phyloP scores from a whole-genome alignment of 495 filamentous ascomycete genomes.

The Aspergillus sparsus region DNA sequence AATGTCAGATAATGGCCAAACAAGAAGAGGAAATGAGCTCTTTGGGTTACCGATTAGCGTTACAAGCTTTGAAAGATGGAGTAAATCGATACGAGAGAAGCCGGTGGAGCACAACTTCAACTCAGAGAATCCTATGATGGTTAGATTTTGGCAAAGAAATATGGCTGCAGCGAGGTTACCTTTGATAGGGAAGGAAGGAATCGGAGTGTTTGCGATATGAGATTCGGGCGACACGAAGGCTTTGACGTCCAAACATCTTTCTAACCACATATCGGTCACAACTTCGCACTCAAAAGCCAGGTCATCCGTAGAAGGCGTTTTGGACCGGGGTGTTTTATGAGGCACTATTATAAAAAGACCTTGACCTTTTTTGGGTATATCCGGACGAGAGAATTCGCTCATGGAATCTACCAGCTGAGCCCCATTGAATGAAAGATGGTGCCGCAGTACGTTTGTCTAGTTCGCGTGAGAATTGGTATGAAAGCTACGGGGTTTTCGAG shows the following conservation, averaged over 20 bases:
- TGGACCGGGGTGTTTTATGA: slow-evolving; percentile 43
- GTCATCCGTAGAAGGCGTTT: slow-evolving; percentile 44
- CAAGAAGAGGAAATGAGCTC: background rate
- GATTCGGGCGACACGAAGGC: slow-evolving; percentile 66
- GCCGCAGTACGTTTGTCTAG: slow-evolving; percentile 47
- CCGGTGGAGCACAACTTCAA: slow-evolving; percentile 77
- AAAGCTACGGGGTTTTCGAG: background rate
- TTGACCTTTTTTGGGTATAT: slow-evolving; percentile 43
- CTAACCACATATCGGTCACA: slow-evolving; percentile 92
- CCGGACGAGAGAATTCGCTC: slow-evolving; percentile 40
- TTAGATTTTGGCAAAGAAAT: slow-evolving; percentile 19
- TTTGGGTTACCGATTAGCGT: slow-evolving; percentile 63
- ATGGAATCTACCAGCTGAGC: slow-evolving; percentile 49
- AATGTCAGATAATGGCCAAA: background rate
- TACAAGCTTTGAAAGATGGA: slow-evolving; percentile 77
- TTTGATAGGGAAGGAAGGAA: slow-evolving; percentile 65
- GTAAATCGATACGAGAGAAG: slow-evolving; percentile 79
- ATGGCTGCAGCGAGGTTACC: slow-evolving; percentile 39
- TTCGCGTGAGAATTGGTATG: slow-evolving; percentile 21
- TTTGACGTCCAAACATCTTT: slow-evolving; percentile 78
- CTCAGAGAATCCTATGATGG: slow-evolving; percentile 55
- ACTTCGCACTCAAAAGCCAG: slow-evolving; percentile 48
- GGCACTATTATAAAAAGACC: slow-evolving; percentile 57
- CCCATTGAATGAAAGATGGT: slow-evolving; percentile 56
- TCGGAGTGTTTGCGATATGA: slow-evolving; percentile 73